A percentile compares a stretch with the other conserved stretches of the same genome.
phyloP scores from a whole-genome alignment of 106 monocot genomes.

The Triglochin maritima region DNA sequence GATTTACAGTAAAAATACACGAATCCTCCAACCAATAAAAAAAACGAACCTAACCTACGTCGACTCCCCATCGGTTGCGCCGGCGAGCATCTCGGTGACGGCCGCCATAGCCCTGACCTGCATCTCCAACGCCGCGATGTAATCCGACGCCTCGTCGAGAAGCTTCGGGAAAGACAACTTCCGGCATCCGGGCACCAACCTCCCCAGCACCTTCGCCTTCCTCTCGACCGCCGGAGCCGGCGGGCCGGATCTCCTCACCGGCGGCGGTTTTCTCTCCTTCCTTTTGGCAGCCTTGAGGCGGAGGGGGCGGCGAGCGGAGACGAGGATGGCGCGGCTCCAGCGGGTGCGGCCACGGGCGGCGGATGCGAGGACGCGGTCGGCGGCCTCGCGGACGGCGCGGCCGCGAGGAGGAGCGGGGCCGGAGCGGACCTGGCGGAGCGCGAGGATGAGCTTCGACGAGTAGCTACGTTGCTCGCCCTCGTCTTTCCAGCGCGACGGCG shows the following conservation, averaged over 20 bases:
- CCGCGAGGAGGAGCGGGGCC: slow-evolving; percentile 12
- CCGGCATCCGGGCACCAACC: slow-evolving; percentile 78
- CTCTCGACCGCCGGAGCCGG: slow-evolving; percentile 10
- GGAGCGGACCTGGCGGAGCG: slow-evolving; percentile 55
- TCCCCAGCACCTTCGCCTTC: slow-evolving; percentile 53
- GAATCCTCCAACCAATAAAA: too few species aligned
- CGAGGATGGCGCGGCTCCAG: slow-evolving; percentile 91
- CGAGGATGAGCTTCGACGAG: slow-evolving; percentile 70
- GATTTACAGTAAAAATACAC: too few species aligned
- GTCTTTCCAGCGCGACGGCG: slow-evolving; percentile 33
- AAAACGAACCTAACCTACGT: too few species aligned
- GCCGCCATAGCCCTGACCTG: slow-evolving; percentile 68
- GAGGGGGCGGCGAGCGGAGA: slow-evolving; percentile 18
- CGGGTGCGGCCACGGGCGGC: slow-evolving; percentile 61
- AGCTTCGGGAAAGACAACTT: slow-evolving; percentile 62
- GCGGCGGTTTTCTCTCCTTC: neutral
- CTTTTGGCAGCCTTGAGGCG: slow-evolving; percentile 9
- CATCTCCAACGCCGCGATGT: slow-evolving; percentile 95
- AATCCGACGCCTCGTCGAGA: slow-evolving; percentile 71
- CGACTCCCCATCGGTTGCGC: neutral
- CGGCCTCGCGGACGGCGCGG: slow-evolving; percentile 63
- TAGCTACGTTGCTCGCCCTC: slow-evolving; percentile 39
- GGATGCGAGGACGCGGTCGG: slow-evolving; percentile 66
- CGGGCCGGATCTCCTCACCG: neutral
- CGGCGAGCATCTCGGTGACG: slow-evolving; percentile 37